Evolutionary conservation across 1,284 basidiomycete genomes (phyloP), one percentile per base, ranked within the genome.

Genomic region (Apiotrichum akiyoshidainum): DNA sequence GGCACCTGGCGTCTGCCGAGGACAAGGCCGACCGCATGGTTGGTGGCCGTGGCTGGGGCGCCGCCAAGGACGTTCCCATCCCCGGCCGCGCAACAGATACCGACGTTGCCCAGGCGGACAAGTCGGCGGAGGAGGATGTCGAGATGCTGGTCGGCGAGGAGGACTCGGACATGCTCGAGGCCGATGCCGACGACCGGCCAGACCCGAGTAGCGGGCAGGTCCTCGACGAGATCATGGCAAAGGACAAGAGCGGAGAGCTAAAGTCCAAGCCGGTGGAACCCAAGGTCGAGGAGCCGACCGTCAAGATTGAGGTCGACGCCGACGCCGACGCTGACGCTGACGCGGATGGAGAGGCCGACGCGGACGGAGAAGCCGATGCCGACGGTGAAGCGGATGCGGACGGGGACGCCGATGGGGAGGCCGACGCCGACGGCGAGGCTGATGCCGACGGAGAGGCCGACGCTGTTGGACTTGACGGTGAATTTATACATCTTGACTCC

Each of bases 1-100:
- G 92, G 91, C 91, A 96, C 73, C 82, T 84, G 52, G 87, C 89
- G 5, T 80, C 81, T 9, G 82, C 81, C 9, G 86, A 87, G 63
- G 87, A 88, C 59, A 84, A 90, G 40, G 77, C 86, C 0, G 78
- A 77, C 5, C 80, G 85, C 54, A 90, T 91, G 59, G 80, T 83
- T 2, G 76, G 77, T 8, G 67, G 69, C 1, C 46, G 75, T 53
- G 71, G 69, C 2, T 78, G 76, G 76, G 73, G 73, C 5, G 54
- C 62, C 47, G 54, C 60, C 6, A 67, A 65, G 21, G 57, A 65
- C 46, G 26, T 65, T 13, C 56, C 67, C 5, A 63, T 75, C 37
- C 69, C 72, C 50, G 57, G 72, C 57, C 37, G 55, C 62, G 42
- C 26, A 40, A n/a, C 35, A 16, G 46, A 55, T 8, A 51, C 35